Evolutionary conservation across 1,139 yeast species (phyloP).

Genomic region (Lodderomyces parapsilosis): DNA sequence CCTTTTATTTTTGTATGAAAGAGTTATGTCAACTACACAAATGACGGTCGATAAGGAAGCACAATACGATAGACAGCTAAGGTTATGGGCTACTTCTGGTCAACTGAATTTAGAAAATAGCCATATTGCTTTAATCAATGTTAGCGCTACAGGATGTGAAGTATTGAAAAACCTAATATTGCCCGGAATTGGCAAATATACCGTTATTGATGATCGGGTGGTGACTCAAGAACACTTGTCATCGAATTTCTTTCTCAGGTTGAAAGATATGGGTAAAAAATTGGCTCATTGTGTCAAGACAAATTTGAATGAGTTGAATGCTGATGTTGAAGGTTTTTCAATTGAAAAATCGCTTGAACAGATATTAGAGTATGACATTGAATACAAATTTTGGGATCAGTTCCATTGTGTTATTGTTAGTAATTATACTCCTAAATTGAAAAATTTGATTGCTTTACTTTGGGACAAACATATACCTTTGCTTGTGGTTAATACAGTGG

Average conservation of each 20-base stretch:
- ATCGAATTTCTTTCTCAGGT: constrained; percentile 61
- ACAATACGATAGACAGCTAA: constrained; percentile 82
- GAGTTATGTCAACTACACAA: neutral
- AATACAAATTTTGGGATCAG: constrained; percentile 43
- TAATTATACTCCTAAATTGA: constrained; percentile 22
- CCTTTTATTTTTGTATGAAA: neutral
- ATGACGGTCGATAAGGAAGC: constrained; percentile 37
- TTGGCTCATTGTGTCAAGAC: constrained; percentile 39
- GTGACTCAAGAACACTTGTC: constrained; percentile 48
- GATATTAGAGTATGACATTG: constrained; percentile 17
- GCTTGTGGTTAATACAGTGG: constrained; percentile 51
- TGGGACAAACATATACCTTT: constrained; percentile 54
- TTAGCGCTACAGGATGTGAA: constrained; percentile 64
- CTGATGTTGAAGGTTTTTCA: constrained; percentile 49
- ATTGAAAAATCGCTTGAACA: constrained; percentile 22
- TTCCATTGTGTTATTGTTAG: constrained; percentile 56
- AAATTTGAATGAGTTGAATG: constrained; percentile 57
- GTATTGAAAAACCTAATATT: constrained; percentile 73
- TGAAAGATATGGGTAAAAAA: constrained; percentile 43
- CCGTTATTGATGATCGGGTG: constrained; percentile 50
- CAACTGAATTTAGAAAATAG: constrained; percentile 61
- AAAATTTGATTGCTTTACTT: constrained; percentile 31
- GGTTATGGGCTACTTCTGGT: constrained; percentile 84
- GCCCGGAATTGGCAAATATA: constrained; percentile 74
- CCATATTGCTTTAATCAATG: constrained; percentile 62